These are phyloP conservation scores for Lagenidium sp. DNA, from an alignment of 352 stramenopile species.

Conservation along the genomic window DNA sequence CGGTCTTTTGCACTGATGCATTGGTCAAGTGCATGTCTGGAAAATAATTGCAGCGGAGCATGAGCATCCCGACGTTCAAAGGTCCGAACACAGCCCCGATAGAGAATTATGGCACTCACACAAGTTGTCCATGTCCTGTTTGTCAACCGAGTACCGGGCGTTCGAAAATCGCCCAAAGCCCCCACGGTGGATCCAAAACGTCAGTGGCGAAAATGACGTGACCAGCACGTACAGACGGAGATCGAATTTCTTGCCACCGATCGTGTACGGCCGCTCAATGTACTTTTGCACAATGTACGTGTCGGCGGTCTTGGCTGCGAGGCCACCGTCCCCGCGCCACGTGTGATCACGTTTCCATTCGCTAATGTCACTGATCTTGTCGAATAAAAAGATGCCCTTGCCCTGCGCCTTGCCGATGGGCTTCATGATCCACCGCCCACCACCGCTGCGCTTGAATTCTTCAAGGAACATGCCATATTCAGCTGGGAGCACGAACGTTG, in stretches of 20 bases:
- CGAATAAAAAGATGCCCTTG: conserved; percentile 80
- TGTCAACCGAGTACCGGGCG: conserved; percentile 16
- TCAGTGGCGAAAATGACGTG: conserved; percentile 39
- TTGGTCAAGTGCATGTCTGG: conserved; percentile 94
- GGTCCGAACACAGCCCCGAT: no score
- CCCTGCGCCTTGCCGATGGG: conserved; percentile 73
- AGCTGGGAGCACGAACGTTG: conserved; percentile 82
- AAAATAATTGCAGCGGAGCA: no score
- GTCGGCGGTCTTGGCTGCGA: conserved; percentile 29
- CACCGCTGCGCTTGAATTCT: conserved; percentile 47
- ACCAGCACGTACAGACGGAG: conserved; percentile 86
- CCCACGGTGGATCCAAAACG: conserved; percentile 49
- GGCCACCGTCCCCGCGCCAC: conserved; percentile 15
- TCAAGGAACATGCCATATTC: conserved; percentile 83
- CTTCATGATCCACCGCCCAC: conserved; percentile 92
- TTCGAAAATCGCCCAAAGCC: conserved; percentile 76
- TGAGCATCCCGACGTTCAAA: no score
- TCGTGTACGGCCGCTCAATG: conserved; percentile 85
- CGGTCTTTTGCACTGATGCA: conserved; percentile 85
- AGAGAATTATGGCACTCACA: no score
- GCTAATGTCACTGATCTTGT: conserved; percentile 65
- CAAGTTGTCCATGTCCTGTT: conserved; percentile 26
- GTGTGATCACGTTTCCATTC: conserved; percentile 49
- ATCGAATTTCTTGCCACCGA: conserved; percentile 91
- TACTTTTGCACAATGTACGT: conserved; percentile 81